phyloP scores from a whole-genome alignment of 2,329 filamentous ascomycete genomes.

The Diaporthe nobilis region DNA sequence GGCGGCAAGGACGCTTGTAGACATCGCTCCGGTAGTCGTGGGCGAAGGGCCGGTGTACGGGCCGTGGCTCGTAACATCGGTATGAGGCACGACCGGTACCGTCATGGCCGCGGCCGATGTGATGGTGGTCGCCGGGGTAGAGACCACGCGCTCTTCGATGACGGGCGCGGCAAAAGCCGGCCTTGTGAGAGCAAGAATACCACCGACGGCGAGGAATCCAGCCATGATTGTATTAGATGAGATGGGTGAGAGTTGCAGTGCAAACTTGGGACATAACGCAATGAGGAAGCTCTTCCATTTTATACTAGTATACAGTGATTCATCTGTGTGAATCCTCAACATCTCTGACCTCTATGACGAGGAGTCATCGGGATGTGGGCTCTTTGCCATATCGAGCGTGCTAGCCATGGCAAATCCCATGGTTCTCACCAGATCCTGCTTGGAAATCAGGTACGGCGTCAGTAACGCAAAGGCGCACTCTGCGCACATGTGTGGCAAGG shows the following conservation, averaged over 20 bases:
- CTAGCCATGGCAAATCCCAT: neutral
- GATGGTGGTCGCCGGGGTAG: constrained; percentile 53
- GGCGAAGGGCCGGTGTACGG: constrained; percentile 74
- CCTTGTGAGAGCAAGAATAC: constrained; percentile 44
- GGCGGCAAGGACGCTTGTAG: constrained; percentile 68
- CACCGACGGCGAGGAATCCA: constrained; percentile 34
- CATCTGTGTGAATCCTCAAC: neutral
- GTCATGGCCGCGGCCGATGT: constrained; percentile 49
- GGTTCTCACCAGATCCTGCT: neutral
- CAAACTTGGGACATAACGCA: fast-evolving
- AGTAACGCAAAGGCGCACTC: neutral
- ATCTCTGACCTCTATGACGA: constrained; percentile 17
- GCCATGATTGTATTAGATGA: constrained; percentile 27
- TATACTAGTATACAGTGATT: neutral
- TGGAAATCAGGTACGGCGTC: neutral
- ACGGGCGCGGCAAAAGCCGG: constrained; percentile 49
- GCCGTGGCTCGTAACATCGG: constrained; percentile 77
- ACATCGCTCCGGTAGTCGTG: constrained; percentile 79
- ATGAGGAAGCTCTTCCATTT: neutral
- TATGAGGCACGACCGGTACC: constrained; percentile 53
- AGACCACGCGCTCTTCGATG: constrained; percentile 46
- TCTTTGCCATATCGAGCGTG: constrained; percentile 9
- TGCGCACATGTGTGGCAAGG: constrained; percentile 9
- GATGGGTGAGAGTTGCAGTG: neutral
- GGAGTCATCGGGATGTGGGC: neutral